These are phyloP conservation scores for Vitis hybrid DNA, from an alignment of 177 flowering plant species.

Conservation along the genomic window DNA sequence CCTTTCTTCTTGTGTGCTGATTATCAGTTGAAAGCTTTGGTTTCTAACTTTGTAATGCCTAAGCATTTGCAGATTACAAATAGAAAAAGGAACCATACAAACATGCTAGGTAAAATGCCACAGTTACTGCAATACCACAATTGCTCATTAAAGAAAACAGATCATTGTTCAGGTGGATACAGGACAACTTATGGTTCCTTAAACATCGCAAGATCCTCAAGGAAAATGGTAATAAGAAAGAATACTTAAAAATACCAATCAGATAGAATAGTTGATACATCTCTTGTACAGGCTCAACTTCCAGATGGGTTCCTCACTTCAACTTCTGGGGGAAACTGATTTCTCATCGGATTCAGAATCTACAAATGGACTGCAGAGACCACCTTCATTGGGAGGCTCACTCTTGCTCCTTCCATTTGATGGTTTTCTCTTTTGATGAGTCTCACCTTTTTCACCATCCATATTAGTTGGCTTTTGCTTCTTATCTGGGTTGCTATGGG, in stretches of 20 bases:
- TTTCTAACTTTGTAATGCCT: no score
- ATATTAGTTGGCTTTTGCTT: slow-evolving; percentile 10
- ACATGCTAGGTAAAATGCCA: no score
- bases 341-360: slow-evolving; percentile 11
- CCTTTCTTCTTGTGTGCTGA: neutral
- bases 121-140: no score
- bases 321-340: slow-evolving; percentile 10
- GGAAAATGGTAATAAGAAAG: neutral
- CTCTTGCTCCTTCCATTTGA: slow-evolving; percentile 49
- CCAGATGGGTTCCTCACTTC: slow-evolving; percentile 11
- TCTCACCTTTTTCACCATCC: slow-evolving; percentile 5
- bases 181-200: neutral
- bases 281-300: slow-evolving; percentile 13
- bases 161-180: no score
- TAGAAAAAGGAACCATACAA: no score
- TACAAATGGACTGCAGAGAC: slow-evolving; percentile 25
- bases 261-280: slow-evolving; percentile 7
- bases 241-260: neutral
- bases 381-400: slow-evolving; percentile 39
- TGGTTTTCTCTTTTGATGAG: slow-evolving; percentile 18
- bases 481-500: neutral
- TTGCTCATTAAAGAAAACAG: no score
- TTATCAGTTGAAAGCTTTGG: neutral
- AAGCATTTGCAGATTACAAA: no score
- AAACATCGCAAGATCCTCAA: neutral